Evolutionary conservation across 164 flowering plant species (phyloP), one percentile per base, ranked within the genome.

Genomic region (Dillenia suffruticosa): DNA sequence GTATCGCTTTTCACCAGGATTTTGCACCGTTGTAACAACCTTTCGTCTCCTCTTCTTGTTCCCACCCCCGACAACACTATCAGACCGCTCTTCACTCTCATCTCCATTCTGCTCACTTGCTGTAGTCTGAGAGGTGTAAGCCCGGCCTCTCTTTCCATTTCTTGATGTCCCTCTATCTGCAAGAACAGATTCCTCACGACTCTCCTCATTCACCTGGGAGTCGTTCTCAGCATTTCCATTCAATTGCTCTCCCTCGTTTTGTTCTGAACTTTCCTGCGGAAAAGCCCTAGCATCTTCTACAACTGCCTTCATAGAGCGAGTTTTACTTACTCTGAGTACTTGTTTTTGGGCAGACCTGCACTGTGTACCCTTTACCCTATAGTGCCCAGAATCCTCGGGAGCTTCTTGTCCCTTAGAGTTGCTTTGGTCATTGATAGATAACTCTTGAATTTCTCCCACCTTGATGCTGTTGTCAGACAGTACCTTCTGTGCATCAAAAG

Each of bases 1-100:
- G 75, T 95, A 95, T 43, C 96, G 84, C 17, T 48, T 75, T 74
- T 70, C 73, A 10, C 80, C 94, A 32, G 90, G 89, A 57, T 84
- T 66, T 64, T 80, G 82, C 7, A 58, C 51, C 24, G 71, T 70
- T 12, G 76, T 66, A 46, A 80, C 70, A 54, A 66, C 77, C 22
- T 76, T 79, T 68, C 82, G 90, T 50, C 77, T 78, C 73, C 83
- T 85, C 78, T 89, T 91, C 72, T 79, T 71, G 32, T 74, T 80
- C n/a, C 89, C 79, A 62, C 81, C 84, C 51, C 68, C 62, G 1
- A 89, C 74, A 47, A 79, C 81, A 74, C 90, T 86, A 46, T 81
- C 93, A 48, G 90, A 84, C 44, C 50, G 80, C 13, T 77, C 82
- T 54, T 91, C 92, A 68, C 88, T 84, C 6, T 80, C 82, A 63